phyloP scores from a whole-genome alignment of 2,329 filamentous ascomycete genomes.

The Fusarium zealandicum region DNA sequence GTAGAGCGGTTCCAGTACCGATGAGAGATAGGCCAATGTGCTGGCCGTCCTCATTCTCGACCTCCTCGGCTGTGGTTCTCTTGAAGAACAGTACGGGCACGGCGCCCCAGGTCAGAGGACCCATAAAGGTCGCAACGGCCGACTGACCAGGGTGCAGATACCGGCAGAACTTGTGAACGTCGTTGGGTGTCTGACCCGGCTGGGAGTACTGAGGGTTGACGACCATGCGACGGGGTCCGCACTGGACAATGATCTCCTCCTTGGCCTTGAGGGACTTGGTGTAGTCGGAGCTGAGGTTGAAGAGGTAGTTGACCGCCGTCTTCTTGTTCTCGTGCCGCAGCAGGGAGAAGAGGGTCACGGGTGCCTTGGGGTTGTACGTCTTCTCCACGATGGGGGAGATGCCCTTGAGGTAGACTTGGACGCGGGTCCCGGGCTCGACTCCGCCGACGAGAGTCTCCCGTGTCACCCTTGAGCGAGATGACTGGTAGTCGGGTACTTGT shows the following conservation, averaged over 20 bases:
- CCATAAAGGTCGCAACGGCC: slow-evolving; percentile 87
- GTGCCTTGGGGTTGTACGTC: slow-evolving; percentile 58
- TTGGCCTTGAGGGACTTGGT: slow-evolving; percentile 84
- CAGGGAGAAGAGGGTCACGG: slow-evolving; percentile 82
- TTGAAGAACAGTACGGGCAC: slow-evolving; percentile 92
- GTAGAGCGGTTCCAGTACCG: slow-evolving; percentile 85
- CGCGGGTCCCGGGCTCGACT: slow-evolving; percentile 81
- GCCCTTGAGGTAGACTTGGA: slow-evolving; percentile 75
- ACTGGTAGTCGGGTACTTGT: slow-evolving; percentile 88
- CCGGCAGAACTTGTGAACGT: slow-evolving; percentile 96
- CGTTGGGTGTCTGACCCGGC: slow-evolving; percentile 88
- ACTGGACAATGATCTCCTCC: slow-evolving; percentile 90
- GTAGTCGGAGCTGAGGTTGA: slow-evolving; percentile 82
- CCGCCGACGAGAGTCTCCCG: slow-evolving; percentile 90
- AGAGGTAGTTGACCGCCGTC: slow-evolving; percentile 86
- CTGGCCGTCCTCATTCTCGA: slow-evolving; percentile 52
- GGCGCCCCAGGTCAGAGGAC: slow-evolving; percentile 89
- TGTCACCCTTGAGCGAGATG: slow-evolving; percentile 76
- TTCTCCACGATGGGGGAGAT: slow-evolving; percentile 54
- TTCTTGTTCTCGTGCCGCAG: slow-evolving; percentile 95
- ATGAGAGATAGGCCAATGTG: slow-evolving; percentile 72
- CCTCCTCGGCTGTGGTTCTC: slow-evolving; percentile 55
- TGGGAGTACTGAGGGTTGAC: slow-evolving; percentile 92
- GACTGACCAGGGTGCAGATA: slow-evolving; percentile 91
- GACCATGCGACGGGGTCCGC: slow-evolving; percentile 83